These are phyloP conservation scores for Wickerhamiella dianesei DNA, from an alignment of 805 yeast species.

Conservation along the genomic window DNA sequence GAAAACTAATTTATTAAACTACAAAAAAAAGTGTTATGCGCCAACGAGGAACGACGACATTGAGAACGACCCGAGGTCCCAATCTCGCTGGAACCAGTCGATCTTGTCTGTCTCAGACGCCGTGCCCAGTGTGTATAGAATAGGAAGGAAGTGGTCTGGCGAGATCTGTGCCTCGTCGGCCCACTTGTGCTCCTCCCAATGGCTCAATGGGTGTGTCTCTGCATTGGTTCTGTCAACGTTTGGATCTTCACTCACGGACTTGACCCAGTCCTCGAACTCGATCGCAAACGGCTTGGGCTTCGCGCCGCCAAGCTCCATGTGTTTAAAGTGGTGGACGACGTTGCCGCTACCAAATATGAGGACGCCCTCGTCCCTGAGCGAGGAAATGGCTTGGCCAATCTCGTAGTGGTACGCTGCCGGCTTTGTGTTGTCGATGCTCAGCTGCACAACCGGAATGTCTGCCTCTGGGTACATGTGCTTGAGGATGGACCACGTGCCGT, in stretches of 20 bases:
- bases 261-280: constrained; percentile 29
- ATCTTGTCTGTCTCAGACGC: constrained; percentile 10
- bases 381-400: constrained; percentile 40
- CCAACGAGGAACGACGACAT: constrained; percentile 10
- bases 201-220: constrained; percentile 21
- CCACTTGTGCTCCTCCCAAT: constrained; percentile 14
- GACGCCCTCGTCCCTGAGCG: constrained; percentile 39
- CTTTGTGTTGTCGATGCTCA: constrained; percentile 30
- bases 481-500: constrained; percentile 18
- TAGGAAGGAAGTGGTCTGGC: constrained; percentile 43
- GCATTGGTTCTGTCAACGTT: constrained; percentile 12
- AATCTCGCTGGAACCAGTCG: constrained; percentile 5
- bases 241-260: constrained; percentile 7
- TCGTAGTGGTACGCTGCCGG: constrained; percentile 27
- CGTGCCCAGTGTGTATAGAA: constrained; percentile 15
- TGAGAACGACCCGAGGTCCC: constrained; percentile 9
- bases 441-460: constrained; percentile 28
- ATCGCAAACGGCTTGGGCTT: constrained; percentile 19
- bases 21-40: no score
- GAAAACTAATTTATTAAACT: no score
- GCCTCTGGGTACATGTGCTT: constrained; percentile 18
- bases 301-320: constrained; percentile 10
- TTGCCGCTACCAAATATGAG: constrained; percentile 52
- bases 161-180: constrained; percentile 47
- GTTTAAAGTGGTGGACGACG: constrained; percentile 47